Evolutionary conservation across 73 alveolate genomes (phyloP).

Genomic region (Paramecium pentaurelia): DNA sequence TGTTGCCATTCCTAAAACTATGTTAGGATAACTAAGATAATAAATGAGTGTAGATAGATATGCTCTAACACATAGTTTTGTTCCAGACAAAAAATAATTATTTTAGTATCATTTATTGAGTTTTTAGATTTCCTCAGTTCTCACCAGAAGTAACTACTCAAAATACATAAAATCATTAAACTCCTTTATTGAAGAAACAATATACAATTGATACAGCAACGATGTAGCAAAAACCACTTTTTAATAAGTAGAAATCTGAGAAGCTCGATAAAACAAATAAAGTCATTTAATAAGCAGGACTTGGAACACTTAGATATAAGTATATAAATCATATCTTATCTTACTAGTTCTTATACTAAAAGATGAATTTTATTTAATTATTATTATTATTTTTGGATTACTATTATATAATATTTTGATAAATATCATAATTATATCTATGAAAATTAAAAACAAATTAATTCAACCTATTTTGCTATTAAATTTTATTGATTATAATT

Average conservation of each 20-base stretch:
- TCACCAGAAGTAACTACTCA: neutral
- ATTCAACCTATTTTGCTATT: neutral
- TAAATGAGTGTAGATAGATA: slow-evolving; percentile 16
- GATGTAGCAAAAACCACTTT: neutral
- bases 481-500: neutral
- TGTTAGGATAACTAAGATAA: neutral
- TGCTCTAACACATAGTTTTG: neutral
- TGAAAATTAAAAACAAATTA: neutral
- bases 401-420: neutral
- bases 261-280: neutral
- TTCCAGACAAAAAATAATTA: neutral
- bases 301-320: neutral
- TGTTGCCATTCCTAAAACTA: slow-evolving; percentile 23
- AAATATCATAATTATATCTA: neutral
- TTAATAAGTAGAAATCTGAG: neutral
- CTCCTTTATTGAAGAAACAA: neutral
- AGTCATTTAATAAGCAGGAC: neutral
- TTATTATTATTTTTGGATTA: neutral
- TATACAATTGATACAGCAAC: neutral
- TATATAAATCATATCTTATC: neutral
- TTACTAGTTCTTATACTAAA: neutral
- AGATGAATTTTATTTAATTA: neutral
- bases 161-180: neutral
- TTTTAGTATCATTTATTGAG: neutral
- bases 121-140: neutral